phyloP scores from a whole-genome alignment of 306 rosid species.

The Prunus salicina region DNA sequence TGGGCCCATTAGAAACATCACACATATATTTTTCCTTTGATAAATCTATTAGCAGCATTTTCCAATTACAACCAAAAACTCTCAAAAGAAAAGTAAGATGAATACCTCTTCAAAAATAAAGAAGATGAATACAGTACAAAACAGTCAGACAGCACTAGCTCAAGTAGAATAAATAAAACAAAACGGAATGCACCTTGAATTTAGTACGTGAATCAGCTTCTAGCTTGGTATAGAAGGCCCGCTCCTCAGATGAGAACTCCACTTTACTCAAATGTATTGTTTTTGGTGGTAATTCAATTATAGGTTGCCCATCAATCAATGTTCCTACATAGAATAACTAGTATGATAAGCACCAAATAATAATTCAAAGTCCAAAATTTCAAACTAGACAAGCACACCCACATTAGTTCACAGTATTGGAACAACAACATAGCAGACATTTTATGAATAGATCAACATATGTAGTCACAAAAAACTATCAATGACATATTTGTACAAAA shows the following conservation, averaged over 20 bases:
- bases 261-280: constrained; percentile 62
- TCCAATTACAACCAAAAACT: background rate
- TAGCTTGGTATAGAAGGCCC: constrained; percentile 85
- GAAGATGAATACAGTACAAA: too few relatives aligned
- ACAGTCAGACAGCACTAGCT: background rate
- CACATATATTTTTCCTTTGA: background rate
- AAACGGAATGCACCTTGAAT: constrained; percentile 66
- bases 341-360: constrained; percentile 19
- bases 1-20: background rate
- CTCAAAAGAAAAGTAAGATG: background rate
- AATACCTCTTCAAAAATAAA: too few relatives aligned
- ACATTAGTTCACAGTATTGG: constrained; percentile 5
- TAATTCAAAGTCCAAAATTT: constrained; percentile 22
- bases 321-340: constrained; percentile 57
- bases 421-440: background rate
- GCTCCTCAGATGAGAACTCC: constrained; percentile 81
- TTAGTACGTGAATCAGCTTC: constrained; percentile 88
- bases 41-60: background rate
- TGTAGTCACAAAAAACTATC: background rate
- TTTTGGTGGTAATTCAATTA: constrained; percentile 83
- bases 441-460: background rate
- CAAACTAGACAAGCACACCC: constrained; percentile 4
- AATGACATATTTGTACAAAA: background rate
- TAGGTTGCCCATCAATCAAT: constrained; percentile 84
- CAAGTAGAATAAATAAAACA: background rate